Conservation (phyloP, 1,139 yeast genomes). For the Scheffersomyces insectosa region DNA sequence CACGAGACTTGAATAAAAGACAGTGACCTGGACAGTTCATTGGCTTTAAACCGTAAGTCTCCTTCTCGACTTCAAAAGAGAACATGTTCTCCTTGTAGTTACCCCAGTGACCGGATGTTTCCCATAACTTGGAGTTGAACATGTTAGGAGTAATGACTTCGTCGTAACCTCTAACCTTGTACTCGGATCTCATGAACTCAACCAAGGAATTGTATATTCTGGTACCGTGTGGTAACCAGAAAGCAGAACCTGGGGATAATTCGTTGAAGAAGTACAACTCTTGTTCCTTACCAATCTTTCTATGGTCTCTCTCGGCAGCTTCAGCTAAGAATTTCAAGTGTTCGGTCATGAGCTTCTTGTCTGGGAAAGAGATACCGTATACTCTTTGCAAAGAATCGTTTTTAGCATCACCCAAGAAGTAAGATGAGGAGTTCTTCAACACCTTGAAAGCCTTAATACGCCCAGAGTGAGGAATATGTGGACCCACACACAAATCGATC, state of each 20-base stretch:
- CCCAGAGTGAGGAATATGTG: conserved; percentile 98
- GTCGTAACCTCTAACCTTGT: conserved; percentile 89
- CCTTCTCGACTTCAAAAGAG: conserved; percentile 93
- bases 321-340: conserved; percentile 94
- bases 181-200: conserved; percentile 76
- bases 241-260: conserved; percentile 95
- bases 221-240: conserved; percentile 98
- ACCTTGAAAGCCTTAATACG: conserved; percentile 93
- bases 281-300: conserved; percentile 95
- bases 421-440: conserved; percentile 93
- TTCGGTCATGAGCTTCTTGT: conserved; percentile 93
- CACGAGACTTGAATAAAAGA: conserved; percentile 80
- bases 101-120: conserved; percentile 97
- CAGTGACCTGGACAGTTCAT: conserved; percentile 99
- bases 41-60: conserved; percentile 84
- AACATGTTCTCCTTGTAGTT: conserved; percentile 97
- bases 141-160: conserved; percentile 98
- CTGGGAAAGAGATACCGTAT: conserved; percentile 98
- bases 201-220: conserved; percentile 87
- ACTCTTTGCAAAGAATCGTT: conserved; percentile 97
- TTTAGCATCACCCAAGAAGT: conserved; percentile 89
- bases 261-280: conserved; percentile 94
- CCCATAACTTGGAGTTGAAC: conserved; percentile 96
- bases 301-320: conserved; percentile 96
- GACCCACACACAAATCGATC: conserved; percentile 97